Evolutionary conservation across 2,329 filamentous ascomycete species (phyloP).

Genomic region (Penicillium sumatraense): DNA sequence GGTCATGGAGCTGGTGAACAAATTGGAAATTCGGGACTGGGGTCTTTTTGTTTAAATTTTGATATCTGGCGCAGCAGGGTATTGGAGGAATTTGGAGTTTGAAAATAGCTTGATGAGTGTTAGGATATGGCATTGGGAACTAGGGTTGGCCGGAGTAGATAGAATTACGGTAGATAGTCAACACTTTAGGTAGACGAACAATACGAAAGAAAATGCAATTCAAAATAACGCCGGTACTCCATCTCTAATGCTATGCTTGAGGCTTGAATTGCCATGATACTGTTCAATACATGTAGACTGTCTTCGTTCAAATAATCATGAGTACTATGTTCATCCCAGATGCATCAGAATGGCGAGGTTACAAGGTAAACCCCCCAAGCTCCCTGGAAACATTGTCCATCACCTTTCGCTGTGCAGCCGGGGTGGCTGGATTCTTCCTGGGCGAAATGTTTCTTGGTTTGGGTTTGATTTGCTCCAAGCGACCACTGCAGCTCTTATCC

Average conservation of each 20-base stretch:
- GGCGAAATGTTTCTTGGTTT: conserved; percentile 60
- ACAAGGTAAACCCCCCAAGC: conserved; percentile 11
- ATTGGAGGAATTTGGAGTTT: not conserved
- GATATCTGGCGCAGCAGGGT: not conserved
- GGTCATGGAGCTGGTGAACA: conserved; percentile 64
- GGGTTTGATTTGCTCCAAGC: conserved; percentile 78
- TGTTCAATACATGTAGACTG: not conserved
- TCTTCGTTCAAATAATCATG: not conserved
- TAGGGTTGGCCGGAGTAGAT: not conserved
- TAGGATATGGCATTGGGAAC: not conserved
- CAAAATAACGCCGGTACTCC: not conserved
- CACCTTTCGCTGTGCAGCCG: conserved; percentile 7
- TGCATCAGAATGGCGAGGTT: not conserved
- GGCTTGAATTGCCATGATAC: not conserved
- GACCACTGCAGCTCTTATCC: conserved; percentile 64
- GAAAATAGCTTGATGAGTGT: not conserved
- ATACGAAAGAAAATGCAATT: not conserved
- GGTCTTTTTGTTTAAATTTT: conserved; percentile 62
- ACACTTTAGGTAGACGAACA: conserved; percentile 3
- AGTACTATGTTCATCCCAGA: not conserved
- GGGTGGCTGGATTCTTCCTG: conserved; percentile 23
- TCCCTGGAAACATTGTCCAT: conserved; percentile 14
- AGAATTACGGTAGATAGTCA: not conserved
- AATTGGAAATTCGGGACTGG: conserved; percentile 81
- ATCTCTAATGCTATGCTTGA: not conserved